These are phyloP conservation scores for Arthrobotrys iridis DNA, from an alignment of 2,329 filamentous ascomycete species.

Conservation along the genomic window DNA sequence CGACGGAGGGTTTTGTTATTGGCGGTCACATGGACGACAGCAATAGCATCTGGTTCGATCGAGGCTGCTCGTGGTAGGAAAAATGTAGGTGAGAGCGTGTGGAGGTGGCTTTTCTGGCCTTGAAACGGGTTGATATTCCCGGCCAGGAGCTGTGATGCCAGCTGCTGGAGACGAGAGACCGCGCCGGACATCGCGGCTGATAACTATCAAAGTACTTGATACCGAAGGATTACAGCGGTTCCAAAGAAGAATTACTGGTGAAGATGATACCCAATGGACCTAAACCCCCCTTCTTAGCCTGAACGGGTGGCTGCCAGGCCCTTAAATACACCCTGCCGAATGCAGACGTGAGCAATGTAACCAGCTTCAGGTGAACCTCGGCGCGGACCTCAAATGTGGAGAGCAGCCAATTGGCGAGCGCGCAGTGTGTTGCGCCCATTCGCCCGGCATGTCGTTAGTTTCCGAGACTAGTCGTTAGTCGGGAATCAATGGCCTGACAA, in stretches of 20 bases:
- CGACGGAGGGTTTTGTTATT: slow-evolving; percentile 78
- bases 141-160: slow-evolving; percentile 66
- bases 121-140: slow-evolving; percentile 44
- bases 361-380: slow-evolving; percentile 29
- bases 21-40: slow-evolving; percentile 84
- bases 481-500: slow-evolving; percentile 54
- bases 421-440: slow-evolving; percentile 40
- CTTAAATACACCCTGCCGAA: slow-evolving; percentile 21
- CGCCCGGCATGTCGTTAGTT: slow-evolving; percentile 37
- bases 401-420: slow-evolving; percentile 15
- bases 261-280: neutral
- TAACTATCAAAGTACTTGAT: neutral
- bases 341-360: neutral
- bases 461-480: no score
- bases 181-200: slow-evolving; percentile 70
- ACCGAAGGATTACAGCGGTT: neutral
- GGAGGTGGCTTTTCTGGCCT: slow-evolving; percentile 62
- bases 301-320: neutral
- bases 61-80: slow-evolving; percentile 85
- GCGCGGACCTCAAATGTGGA: slow-evolving; percentile 37
- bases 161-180: slow-evolving; percentile 69
- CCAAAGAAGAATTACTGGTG: neutral
- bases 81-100: slow-evolving; percentile 79
- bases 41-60: slow-evolving; percentile 86
- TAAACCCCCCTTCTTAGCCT: neutral